Evolutionary conservation across 2,329 filamentous ascomycete genomes (phyloP), one percentile per base, ranked within the genome.

Genomic region (Sclerotinia glacialis): DNA sequence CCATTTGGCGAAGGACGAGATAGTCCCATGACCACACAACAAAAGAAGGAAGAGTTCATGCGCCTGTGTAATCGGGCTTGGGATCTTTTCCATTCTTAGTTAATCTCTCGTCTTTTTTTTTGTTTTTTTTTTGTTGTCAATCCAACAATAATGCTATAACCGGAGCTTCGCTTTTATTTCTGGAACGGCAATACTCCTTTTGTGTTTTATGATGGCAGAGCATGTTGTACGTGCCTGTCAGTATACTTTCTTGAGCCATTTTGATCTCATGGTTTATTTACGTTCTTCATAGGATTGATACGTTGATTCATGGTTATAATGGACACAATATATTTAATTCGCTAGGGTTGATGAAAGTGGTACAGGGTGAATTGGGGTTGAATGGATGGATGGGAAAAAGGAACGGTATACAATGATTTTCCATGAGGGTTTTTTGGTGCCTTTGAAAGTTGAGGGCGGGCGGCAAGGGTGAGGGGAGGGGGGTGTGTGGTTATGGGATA

Each of bases 1-100:
- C 90, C 90, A 1, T 95, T 95, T 74, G 91, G 90, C 46, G 90
- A 91, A 66, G 91, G 91, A 47, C 83, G 91, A 69, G 93, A 95
- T 75, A 93, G 88, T 71, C 92, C 91, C 9, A 93, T 95, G 73
- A 92, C 88, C 7, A 89, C 92, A 77, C 84, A 86, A 73, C 89
- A 86, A 75, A 98, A 98, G 86, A 93, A 93, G 76, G 93, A 97
- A 53, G 92, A 97, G 77, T 99, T 99, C 76, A 81, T 99, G 70
- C 83, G 85, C 66, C 81, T 98, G 60, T 97, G 94, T 77, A 88
- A 92, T 72, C 84, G 92, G 74, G 95, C 95, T 11, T 99, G 95
- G 95, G 95, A 99, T 80, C 79, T 99, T 37, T 97, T 98, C 79
- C 95, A 98, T 81, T 97, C 93, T 69, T 97, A 46, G 47, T 23